Percentiles rank a stretch among this genome's conserved stretches.
Evolutionary conservation across 1,284 basidiomycete species (phyloP).

Genomic region (Athelia psychrophila): DNA sequence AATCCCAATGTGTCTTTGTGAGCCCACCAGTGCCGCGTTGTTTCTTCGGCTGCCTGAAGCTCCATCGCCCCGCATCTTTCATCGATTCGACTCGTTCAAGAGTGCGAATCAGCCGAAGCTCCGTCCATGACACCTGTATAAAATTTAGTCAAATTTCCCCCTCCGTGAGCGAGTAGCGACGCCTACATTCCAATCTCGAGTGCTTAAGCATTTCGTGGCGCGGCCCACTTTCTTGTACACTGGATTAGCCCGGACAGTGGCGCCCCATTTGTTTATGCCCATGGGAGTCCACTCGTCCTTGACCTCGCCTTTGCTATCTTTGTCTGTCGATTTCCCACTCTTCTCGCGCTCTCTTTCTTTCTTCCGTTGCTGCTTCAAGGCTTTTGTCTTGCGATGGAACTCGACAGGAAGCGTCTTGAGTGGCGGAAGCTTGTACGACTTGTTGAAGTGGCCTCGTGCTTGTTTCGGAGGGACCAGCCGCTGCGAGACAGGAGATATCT

Average conservation of each 20-base stretch:
- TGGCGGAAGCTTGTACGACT: conserved; percentile 58
- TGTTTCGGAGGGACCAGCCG: conserved; percentile 19
- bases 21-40: conserved; percentile 79
- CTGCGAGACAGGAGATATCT: conserved; percentile 12
- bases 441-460: conserved; percentile 35
- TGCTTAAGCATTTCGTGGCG: conserved; percentile 72
- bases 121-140: conserved; percentile 45
- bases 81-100: conserved; percentile 86
- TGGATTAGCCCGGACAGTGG: conserved; percentile 68
- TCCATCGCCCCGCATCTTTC: conserved; percentile 85
- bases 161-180: background rate
- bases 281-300: conserved; percentile 65
- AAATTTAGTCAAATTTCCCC: background rate
- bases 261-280: conserved; percentile 72
- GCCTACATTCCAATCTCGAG: conserved; percentile 76
- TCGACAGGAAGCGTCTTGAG: conserved; percentile 61
- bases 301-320: conserved; percentile 30
- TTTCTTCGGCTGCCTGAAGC: conserved; percentile 94
- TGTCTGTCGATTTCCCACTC: conserved; percentile 29
- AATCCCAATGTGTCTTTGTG: conserved; percentile 93
- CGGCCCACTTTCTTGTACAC: conserved; percentile 64
- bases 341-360: conserved; percentile 45
- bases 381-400: conserved; percentile 58
- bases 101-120: conserved; percentile 74
- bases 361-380: conserved; percentile 51